A percentile compares a stretch with the other conserved stretches of the same genome.
These are phyloP conservation scores for Cruciata laevipes DNA, from an alignment of 257 asterid genomes.

Conservation along the genomic window DNA sequence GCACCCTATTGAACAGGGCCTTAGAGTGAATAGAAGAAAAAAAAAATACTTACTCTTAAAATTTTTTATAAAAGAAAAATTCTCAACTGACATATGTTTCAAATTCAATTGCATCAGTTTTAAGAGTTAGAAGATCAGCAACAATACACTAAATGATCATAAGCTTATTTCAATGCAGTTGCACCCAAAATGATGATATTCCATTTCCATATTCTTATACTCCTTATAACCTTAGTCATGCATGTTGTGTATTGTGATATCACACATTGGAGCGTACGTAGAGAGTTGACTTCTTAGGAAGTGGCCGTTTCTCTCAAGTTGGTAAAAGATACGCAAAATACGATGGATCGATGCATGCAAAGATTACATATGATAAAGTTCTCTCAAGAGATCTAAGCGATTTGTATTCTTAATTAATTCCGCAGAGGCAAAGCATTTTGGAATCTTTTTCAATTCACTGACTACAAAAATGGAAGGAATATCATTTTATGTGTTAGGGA, in stretches of 20 bases:
- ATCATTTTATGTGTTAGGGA: not conserved
- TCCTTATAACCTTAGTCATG: not conserved
- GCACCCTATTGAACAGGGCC: too few relatives aligned
- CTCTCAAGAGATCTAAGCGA: not conserved
- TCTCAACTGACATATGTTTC: too few relatives aligned
- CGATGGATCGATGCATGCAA: conserved; percentile 2
- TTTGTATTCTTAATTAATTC: not conserved
- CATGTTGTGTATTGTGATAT: too few relatives aligned
- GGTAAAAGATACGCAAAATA: not conserved
- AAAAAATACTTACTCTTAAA: too few relatives aligned
- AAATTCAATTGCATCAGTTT: too few relatives aligned
- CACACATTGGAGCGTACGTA: not conserved
- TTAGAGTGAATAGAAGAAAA: too few relatives aligned
- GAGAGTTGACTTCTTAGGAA: conserved; percentile 10
- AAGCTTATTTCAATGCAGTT: too few relatives aligned
- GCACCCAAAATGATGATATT: too few relatives aligned
- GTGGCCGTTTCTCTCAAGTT: not conserved
- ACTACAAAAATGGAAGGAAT: not conserved
- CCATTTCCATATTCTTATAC: not conserved
- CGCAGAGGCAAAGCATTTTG: not conserved
- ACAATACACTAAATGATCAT: too few relatives aligned
- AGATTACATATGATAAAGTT: not conserved
- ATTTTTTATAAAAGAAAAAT: too few relatives aligned
- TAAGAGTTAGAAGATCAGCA: too few relatives aligned
- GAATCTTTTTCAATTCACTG: conserved; percentile 1